These are phyloP conservation scores for Trichoderma arundinaceum DNA, from an alignment of 2,329 filamentous ascomycete species.

Conservation along the genomic window DNA sequence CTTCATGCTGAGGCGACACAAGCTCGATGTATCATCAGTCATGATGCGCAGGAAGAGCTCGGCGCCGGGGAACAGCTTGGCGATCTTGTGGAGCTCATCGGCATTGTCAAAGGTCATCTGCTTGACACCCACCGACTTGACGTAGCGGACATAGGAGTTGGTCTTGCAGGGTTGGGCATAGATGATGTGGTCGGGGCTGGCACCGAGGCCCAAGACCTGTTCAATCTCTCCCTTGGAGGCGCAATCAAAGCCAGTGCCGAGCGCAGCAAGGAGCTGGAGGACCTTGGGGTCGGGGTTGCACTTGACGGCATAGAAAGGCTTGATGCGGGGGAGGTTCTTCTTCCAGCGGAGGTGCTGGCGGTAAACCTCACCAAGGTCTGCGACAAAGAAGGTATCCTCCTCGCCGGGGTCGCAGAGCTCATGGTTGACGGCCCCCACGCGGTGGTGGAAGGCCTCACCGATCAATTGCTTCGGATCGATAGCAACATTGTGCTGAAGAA, in stretches of 20 bases:
- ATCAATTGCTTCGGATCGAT: constrained; percentile 77
- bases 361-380: constrained; percentile 97
- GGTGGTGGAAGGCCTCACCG: constrained; percentile 82
- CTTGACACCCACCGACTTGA: constrained; percentile 81
- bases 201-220: constrained; percentile 80
- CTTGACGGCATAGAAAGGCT: constrained; percentile 98
- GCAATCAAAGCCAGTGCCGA: constrained; percentile 97
- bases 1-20: constrained; percentile 96
- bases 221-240: constrained; percentile 98
- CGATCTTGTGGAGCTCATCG: constrained; percentile 98
- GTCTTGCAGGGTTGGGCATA: constrained; percentile 99
- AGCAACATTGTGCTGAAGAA: constrained; percentile 49
- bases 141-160: constrained; percentile 94
- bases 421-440: constrained; percentile 82
- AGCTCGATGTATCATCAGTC: constrained; percentile 92
- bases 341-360: constrained; percentile 99
- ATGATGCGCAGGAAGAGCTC: constrained; percentile 93
- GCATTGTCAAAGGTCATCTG: constrained; percentile 99
- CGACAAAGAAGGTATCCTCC: constrained; percentile 98
- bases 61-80: constrained; percentile 84
- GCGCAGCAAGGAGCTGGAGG: constrained; percentile 80
- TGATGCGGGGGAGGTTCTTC: constrained; percentile 87
- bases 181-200: constrained; percentile 90
- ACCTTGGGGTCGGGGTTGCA: constrained; percentile 95
- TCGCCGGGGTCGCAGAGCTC: constrained; percentile 89